Evolutionary conservation across 345 rosid species (phyloP), one percentile per base, ranked within the genome.

Genomic region (Syzygium grande): DNA sequence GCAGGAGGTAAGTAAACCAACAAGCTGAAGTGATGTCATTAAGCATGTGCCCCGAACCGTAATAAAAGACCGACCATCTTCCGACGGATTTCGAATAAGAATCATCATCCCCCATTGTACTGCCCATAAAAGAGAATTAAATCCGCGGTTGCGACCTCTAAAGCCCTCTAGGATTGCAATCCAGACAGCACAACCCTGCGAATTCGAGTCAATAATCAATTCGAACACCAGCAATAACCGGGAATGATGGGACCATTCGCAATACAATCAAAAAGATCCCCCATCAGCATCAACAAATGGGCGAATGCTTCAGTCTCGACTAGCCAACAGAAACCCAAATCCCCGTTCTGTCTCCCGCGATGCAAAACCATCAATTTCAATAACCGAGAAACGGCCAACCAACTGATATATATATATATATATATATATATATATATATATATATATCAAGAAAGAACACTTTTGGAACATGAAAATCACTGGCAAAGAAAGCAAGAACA

Each of bases 1-100:
- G 77, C 84, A 97, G 92, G 86, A 97, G 98, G 89, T 97, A 97
- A 85, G 99, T 97, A 91, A 97, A 97, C 99, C 99, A 97, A 89
- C 99, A 96, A 51, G 99, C 93, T 90, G 99, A 93, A 88, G 99
- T 95, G 89, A 97, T 95, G 93, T 97, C 99, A 90, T 97, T 97
- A 46, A 97, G 98, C 99, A 97, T 95, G 88, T 97, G 99, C 5
- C 99, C 99, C 23, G 94, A 92, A 52, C 99, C 99, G 92, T 96
- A 97, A 87, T 51, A 97, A 86, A 95, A 92, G 43, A 97, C 95
- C 51, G 98, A 90, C 92, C 87, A 89, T 91, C 99, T 96, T 88
- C 96, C 96, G 86, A 95, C 91, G 43, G 96, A 97, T 85, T 92
- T 90, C 6, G 91, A 85, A 58, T 68, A 90, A n/a, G 95, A 91